These are phyloP conservation scores for Tilletia horrida DNA, from an alignment of 1,284 basidiomycete species.

Conservation along the genomic window DNA sequence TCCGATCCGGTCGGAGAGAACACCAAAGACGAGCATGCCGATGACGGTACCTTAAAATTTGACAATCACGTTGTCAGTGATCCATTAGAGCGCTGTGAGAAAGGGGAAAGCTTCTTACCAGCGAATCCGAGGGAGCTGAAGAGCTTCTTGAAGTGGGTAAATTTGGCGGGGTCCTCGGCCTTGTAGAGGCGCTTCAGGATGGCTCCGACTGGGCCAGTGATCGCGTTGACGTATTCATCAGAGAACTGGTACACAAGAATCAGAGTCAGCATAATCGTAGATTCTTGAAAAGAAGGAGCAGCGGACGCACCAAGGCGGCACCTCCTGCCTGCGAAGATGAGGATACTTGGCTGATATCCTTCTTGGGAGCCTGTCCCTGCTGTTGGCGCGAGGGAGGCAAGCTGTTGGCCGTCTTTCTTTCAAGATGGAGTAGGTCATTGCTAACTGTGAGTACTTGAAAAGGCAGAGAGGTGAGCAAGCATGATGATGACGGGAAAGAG, in stretches of 20 bases:
- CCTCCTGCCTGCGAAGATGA: conserved; percentile 51
- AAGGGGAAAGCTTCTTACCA: conserved; percentile 55
- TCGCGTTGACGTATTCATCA: conserved; percentile 49
- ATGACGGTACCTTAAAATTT: conserved; percentile 62
- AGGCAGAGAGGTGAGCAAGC: too few species aligned
- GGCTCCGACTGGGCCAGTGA: conserved; percentile 36
- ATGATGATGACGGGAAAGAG: too few species aligned
- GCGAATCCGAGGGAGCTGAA: conserved; percentile 51
- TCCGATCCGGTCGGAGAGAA: conserved; percentile 56
- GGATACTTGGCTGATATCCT: conserved; percentile 9
- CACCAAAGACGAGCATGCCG: conserved; percentile 62
- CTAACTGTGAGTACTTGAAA: too few species aligned
- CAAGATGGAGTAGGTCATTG: too few species aligned
- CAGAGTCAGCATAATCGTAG: too few species aligned
- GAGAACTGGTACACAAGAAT: conserved; percentile 34
- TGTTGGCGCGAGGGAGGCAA: too few species aligned
- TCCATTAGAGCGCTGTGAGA: too few species aligned
- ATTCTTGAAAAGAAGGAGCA: too few species aligned
- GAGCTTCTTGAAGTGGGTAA: conserved; percentile 30
- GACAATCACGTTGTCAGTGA: too few species aligned
- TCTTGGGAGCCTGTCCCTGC: background rate
- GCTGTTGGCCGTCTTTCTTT: too few species aligned
- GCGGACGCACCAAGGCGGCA: too few species aligned
- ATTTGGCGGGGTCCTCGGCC: conserved; percentile 23
- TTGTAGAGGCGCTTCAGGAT: conserved; percentile 27